Evolutionary conservation across 2,329 filamentous ascomycete genomes (phyloP), one percentile per base, ranked within the genome.

Genomic region (Coniochaeta sp.): DNA sequence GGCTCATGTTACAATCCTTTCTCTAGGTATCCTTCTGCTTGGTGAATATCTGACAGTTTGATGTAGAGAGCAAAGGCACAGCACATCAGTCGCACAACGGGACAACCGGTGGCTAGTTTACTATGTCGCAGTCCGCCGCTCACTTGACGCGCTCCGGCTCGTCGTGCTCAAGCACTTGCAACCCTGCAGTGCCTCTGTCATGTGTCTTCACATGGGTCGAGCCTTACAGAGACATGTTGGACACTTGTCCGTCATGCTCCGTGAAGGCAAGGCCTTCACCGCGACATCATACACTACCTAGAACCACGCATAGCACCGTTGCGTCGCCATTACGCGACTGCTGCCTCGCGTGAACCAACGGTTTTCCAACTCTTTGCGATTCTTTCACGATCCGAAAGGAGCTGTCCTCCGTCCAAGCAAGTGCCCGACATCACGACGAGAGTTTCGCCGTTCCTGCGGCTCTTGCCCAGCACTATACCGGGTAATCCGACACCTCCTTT

Each of bases 391-490:
- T 28, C 24, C 47, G 22, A 26, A 19, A 26, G 26, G 3, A 3
- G 19, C 19, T 26, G 42, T 47, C 42, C 14, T 26, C 47, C 14
- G 22, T 30, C 22, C 47, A 52, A 30, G 14, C 47, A 52, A 30
- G 14, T 16, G 47, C 14, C 30, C 24, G 47, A 52, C 17, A 52
- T 52, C 24, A 30, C 17, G 47, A 52, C 26, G 24, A 52, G 14
- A 52, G 14, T 52, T n/a, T 52, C 22, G 47, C 30, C 24, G 47
- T 14, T 30, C 36, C 54, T 38, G 54, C 34, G 54, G 54, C 34
- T 55, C 54, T 26, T 36, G 19, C 59, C 50, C 47, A 55, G 58
- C 60, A 61, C 58, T 59, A 52, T 60, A 60, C 61, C 52, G 60
- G 59, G 59, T 62, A 62, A 62, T 62, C 54, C 55, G 47, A 26